These are phyloP conservation scores for Chlorella sp. DNA, from an alignment of 139 green algal genomes.

Conservation along the genomic window DNA sequence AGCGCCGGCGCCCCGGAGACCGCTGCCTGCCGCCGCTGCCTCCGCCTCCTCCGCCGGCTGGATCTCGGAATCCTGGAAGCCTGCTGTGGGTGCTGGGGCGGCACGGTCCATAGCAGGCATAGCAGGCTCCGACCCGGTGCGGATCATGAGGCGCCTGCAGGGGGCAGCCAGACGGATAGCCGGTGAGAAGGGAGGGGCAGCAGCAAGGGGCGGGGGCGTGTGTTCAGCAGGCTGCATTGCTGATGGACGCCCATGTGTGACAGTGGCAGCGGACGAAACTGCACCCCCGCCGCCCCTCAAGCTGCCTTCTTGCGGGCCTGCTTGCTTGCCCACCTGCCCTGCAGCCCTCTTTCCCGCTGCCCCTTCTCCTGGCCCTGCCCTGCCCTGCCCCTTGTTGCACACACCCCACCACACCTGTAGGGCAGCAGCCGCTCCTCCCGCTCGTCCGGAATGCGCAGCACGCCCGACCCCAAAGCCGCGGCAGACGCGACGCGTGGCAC, in stretches of 20 bases:
- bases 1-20: neutral
- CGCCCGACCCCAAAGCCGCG: neutral
- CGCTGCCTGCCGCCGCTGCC: neutral
- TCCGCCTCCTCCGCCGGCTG: neutral
- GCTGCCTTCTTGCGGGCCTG: neutral
- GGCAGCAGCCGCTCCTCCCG: slow-evolving; percentile 33
- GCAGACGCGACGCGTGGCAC: neutral
- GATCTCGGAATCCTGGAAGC: slow-evolving; percentile 6
- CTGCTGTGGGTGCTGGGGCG: neutral
- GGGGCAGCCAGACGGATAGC: neutral
- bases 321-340: neutral
- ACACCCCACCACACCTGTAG: neutral
- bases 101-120: neutral
- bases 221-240: too few species aligned
- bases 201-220: neutral
- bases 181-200: neutral
- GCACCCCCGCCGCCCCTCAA: neutral
- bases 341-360: too few species aligned
- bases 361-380: too few species aligned
- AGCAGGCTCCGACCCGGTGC: slow-evolving; percentile 17
- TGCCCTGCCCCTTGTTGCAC: too few species aligned
- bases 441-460: slow-evolving; percentile 29
- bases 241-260: too few species aligned
- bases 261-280: too few species aligned
- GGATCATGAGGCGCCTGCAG: slow-evolving; percentile 33